These are phyloP conservation scores for bread wheat (Triticum aestivum) DNA, from an alignment of 176 grass and related monocot species.

Conservation along the genomic window IWGSC_CS_RefSeq_v2.1 NC_057808.1:416553765-416554264, in stretches of 20 bases:
- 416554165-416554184: too few species aligned
- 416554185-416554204: too few species aligned
- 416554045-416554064: too few species aligned
- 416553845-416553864: not conserved
- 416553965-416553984: not conserved
- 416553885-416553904: not conserved
- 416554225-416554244: too few species aligned
- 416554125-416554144: too few species aligned
- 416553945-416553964: not conserved
- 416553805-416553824: conserved; percentile 10
- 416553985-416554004: not conserved
- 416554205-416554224: too few species aligned
- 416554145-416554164: too few species aligned
- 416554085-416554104: too few species aligned
- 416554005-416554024: not conserved
- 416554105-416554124: too few species aligned
- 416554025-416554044: too few species aligned
- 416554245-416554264: too few species aligned
- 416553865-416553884: not conserved
- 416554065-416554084: too few species aligned
- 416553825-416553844: not conserved
- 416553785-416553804: not conserved
- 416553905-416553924: not conserved
- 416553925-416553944: not conserved
- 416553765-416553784: not conserved